Conservation (phyloP, 108 stramenopile species). For the Stephanodiscus minutulus region DNA sequence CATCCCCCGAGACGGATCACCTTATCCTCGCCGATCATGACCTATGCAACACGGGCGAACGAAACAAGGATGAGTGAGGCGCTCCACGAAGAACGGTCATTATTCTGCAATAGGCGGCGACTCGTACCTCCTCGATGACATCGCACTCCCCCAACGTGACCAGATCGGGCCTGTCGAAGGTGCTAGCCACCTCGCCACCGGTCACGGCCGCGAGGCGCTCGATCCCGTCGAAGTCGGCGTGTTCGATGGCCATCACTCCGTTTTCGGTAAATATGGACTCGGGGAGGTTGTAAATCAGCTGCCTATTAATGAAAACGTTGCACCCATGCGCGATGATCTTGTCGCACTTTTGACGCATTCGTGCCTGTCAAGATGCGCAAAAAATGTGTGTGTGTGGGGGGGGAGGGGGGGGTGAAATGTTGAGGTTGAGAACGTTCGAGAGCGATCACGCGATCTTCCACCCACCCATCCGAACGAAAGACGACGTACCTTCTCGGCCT, state of each 20-base stretch:
- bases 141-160: slow-evolving; percentile 94
- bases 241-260: slow-evolving; percentile 98
- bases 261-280: slow-evolving; percentile 96
- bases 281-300: slow-evolving; percentile 99
- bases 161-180: slow-evolving; percentile 98
- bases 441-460: neutral
- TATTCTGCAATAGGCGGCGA: too few species aligned
- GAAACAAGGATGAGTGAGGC: slow-evolving; percentile 8
- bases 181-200: slow-evolving; percentile 96
- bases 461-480: neutral
- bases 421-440: neutral
- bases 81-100: neutral
- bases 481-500: slow-evolving; percentile 88
- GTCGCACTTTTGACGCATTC: slow-evolving; percentile 97
- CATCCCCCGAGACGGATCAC: slow-evolving; percentile 94
- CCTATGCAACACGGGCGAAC: slow-evolving; percentile 59
- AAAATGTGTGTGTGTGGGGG: neutral
- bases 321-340: slow-evolving; percentile 97
- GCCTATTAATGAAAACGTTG: slow-evolving; percentile 99
- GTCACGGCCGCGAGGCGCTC: slow-evolving; percentile 97
- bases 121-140: slow-evolving; percentile 78
- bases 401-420: neutral
- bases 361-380: slow-evolving; percentile 48
- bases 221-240: slow-evolving; percentile 99
- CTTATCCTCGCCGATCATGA: slow-evolving; percentile 98